Evolutionary conservation across 768 basidiomycete genomes (phyloP).

Genomic region (Panaeolus papilionaceus): DNA sequence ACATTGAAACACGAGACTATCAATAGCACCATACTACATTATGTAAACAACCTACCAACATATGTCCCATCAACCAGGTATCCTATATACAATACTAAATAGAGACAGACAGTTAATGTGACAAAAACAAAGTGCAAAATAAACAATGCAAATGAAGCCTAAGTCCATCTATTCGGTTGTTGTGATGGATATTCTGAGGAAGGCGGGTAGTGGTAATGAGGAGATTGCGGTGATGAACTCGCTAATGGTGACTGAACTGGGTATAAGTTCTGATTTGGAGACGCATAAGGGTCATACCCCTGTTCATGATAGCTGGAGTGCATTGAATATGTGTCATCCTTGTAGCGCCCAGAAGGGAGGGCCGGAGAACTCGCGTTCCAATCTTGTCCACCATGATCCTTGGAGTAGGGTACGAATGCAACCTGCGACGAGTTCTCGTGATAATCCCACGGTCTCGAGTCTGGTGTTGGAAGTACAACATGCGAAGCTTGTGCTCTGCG

Average conservation of each 20-base stretch:
- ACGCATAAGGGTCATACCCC: not conserved
- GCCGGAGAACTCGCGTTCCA: not conserved
- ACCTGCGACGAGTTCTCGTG: conserved; percentile 1
- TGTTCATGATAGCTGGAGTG: not conserved
- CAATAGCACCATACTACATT: too few species aligned
- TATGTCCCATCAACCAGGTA: not conserved
- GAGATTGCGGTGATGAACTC: not conserved
- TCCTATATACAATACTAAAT: not conserved
- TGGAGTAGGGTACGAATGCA: not conserved
- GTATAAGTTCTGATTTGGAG: not conserved
- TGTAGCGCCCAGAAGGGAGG: not conserved
- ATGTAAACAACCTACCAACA: too few species aligned
- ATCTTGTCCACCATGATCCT: not conserved
- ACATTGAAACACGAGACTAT: too few species aligned
- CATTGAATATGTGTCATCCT: conserved; percentile 1
- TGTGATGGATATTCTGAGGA: not conserved
- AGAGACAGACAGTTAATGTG: not conserved
- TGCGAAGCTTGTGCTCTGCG: not conserved
- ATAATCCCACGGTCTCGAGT: conserved; percentile 5
- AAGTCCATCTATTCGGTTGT: not conserved
- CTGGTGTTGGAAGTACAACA: not conserved
- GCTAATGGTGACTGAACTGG: not conserved
- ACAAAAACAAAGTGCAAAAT: not conserved
- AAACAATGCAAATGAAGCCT: not conserved
- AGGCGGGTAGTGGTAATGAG: not conserved